Evolutionary conservation across 1,284 basidiomycete genomes (phyloP), one percentile per base, ranked within the genome.

Genomic region (Neonothopanus nambi): DNA sequence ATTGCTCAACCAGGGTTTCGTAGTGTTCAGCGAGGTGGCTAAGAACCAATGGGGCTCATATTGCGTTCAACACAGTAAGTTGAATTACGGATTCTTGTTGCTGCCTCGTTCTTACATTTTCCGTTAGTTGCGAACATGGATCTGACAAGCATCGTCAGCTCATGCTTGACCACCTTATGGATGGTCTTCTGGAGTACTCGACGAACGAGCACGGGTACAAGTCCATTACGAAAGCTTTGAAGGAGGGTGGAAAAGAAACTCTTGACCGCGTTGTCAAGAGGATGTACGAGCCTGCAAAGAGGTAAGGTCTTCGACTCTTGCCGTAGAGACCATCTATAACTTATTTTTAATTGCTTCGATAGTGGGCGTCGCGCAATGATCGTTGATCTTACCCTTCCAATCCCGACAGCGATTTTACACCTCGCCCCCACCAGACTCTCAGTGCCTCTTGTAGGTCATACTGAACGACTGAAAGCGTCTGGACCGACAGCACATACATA

Each of bases 41-140:
- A 90, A 89, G 71, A 92, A 83, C 60, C 89, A 91, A 64, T 92
- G 89, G 89, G 90, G 89, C 11, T 85, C 87, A 1, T 91, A 91
- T 61, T 91, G 88, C 65, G 76, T 92, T 28, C 88, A 91, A 61
- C 89, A 92, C 57, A 89, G 89, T 91, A 59, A 55, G 55, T 43
- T 85, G n/a, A n/a, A 70, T 51, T 20, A 24, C 11, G 28, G 24
- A 45, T 38, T 37, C 47, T 41, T 11, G 20, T 21, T 41, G n/a
- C n/a, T n/a, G n/a, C n/a, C n/a, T n/a, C n/a, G n/a, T n/a, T n/a
- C n/a, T n/a, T n/a, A n/a, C n/a, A 37, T 13, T 15, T 50, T 39
- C n/a, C n/a, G n/a, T 52, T 52, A 90, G 87, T 92, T 56, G 91
- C 39, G 89, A 92, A 65, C 89, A 91, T 59, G 89, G 89, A 2